These are phyloP conservation scores for Diplodia sapinea DNA, from an alignment of 2,329 filamentous ascomycete genomes.

Conservation along the genomic window DNA sequence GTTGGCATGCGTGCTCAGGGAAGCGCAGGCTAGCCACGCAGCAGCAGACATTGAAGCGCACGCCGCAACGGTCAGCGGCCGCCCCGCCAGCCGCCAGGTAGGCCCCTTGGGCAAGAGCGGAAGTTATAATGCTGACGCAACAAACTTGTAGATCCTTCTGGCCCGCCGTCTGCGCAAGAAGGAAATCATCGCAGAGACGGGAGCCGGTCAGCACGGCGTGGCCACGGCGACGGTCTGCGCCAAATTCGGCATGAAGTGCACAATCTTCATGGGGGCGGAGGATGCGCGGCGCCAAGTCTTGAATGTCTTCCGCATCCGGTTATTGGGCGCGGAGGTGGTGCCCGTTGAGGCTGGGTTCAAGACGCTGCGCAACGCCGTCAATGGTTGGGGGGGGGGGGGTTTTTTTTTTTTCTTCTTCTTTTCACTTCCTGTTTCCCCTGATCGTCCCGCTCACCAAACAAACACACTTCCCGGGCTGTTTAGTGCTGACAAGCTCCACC, in stretches of 20 bases:
- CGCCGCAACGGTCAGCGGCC: slow-evolving; percentile 61
- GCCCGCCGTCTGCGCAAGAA: slow-evolving; percentile 89
- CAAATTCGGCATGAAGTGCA: slow-evolving; percentile 98
- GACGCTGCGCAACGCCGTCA: slow-evolving; percentile 71
- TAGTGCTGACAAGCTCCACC: slow-evolving; percentile 1
- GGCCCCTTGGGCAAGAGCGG: not conserved
- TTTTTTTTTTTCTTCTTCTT: no score
- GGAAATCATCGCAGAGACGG: slow-evolving; percentile 96
- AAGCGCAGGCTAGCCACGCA: slow-evolving; percentile 64
- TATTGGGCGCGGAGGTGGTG: slow-evolving; percentile 90
- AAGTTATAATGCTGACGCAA: not conserved
- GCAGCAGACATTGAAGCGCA: not conserved
- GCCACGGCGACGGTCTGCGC: slow-evolving; percentile 96
- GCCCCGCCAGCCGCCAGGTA: slow-evolving; percentile 69
- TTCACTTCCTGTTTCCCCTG: not conserved
- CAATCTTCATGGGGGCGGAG: slow-evolving; percentile 97
- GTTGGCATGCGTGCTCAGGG: slow-evolving; percentile 80
- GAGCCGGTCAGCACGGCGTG: slow-evolving; percentile 96
- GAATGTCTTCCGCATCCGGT: slow-evolving; percentile 98
- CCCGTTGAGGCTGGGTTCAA: slow-evolving; percentile 89
- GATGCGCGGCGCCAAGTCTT: slow-evolving; percentile 94
- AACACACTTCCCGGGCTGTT: not conserved
- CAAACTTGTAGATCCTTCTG: slow-evolving; percentile 63
- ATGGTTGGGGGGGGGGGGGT: no score
- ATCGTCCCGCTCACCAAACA: not conserved